Evolutionary conservation across 164 flowering plant species (phyloP).

Genomic region (Liriodendron chinense): DNA sequence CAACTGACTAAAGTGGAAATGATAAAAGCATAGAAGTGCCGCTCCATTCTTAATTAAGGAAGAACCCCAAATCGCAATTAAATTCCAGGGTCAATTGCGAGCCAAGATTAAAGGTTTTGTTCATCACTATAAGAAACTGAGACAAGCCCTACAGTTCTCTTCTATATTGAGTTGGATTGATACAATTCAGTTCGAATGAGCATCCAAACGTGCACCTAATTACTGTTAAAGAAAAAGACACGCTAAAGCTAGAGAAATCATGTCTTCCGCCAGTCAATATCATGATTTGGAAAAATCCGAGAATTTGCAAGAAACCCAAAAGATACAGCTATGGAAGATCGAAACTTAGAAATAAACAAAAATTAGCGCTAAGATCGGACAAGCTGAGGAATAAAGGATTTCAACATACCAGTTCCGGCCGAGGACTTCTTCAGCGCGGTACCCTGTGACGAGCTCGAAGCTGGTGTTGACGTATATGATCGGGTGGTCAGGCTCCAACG

Average conservation of each 20-base stretch:
- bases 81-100: neutral
- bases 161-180: neutral
- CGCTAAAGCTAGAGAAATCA: neutral
- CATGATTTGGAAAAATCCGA: neutral
- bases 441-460: constrained; percentile 74
- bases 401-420: constrained; percentile 73
- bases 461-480: constrained; percentile 78
- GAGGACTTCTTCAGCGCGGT: constrained; percentile 79
- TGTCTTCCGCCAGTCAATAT: neutral
- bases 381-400: neutral
- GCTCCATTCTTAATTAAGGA: too few species aligned
- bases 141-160: neutral
- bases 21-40: too few species aligned
- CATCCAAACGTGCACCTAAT: neutral
- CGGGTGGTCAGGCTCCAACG: constrained; percentile 72
- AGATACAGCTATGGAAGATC: neutral
- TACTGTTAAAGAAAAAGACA: neutral
- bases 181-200: neutral
- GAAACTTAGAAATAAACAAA: neutral
- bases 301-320: neutral
- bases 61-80: neutral
- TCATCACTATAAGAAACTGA: neutral
- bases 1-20: too few species aligned
- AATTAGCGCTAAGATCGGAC: neutral
- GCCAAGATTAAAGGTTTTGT: neutral